Evolutionary conservation across 305 asterid genomes (phyloP), one percentile per base, ranked within the genome.

Genomic region (Solanum hybrid): DNA sequence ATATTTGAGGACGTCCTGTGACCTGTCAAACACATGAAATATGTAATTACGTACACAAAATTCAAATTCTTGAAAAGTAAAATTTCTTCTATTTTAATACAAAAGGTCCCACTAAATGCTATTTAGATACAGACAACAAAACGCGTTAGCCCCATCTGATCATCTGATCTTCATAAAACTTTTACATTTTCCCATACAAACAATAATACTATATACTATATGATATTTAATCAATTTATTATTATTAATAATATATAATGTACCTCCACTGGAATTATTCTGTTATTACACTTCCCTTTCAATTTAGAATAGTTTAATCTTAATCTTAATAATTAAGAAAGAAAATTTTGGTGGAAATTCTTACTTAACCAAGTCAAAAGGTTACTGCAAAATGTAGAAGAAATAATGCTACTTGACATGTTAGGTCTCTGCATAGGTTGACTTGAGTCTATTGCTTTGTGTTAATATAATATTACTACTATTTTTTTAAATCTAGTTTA

Each of bases 121-220:
- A 20, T 33, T 89, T 57, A 77, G 78, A 89, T 33, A 29, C 39
- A 61, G 88, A 79, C 90, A 79, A 32, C 80, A 79, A 89, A 89
- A 89, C 90, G 90, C 90, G 90, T 89, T 77, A 88, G 27, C 79
- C 87, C 3, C 79, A 82, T 82, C 87, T 82, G 34, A 79, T 34
- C 57, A 36, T 79, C 10, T 36, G 61, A 14, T 81, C 68, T 13
- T 82, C 15, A 82, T 26, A 39, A 38, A 38, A 26, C 57, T 81
- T 39, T 83, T 45, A 45, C 87, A 83, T 17, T 83, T 45, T 45
- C 75, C 88, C 72, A 45, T 45, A 83, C 82, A 45, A 37, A 37
- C 10, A 37, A 80, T 80, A 37, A 37, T 78, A 77, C 11, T 33
- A 10, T 33, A 8, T 78, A 33, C 7, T 9, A 10, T 38, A 38